A percentile compares a stretch with the other conserved stretches of the same genome.
Conservation (phyloP, 208 protist species). For the Acanthamoeba castellanii region DNA sequence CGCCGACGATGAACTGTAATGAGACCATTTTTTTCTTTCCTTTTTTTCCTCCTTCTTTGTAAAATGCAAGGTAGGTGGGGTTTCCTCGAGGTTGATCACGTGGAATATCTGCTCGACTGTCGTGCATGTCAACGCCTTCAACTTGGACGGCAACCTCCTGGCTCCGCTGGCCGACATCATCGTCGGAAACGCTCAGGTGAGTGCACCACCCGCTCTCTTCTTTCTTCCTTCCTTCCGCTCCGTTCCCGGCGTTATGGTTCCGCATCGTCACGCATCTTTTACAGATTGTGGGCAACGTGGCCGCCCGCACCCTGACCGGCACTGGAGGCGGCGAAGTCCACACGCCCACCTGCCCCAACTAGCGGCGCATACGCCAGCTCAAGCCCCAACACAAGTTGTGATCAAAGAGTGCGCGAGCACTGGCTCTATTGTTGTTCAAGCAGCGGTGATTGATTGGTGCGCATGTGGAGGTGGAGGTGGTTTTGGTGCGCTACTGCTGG, state of each 20-base stretch:
- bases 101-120: slow-evolving; percentile 14
- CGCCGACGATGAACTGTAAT: not conserved
- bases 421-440: too few relatives aligned
- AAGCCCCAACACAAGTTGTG: too few relatives aligned
- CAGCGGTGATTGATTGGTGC: too few relatives aligned
- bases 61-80: too few relatives aligned
- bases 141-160: slow-evolving; percentile 5
- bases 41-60: too few relatives aligned
- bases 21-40: too few relatives aligned
- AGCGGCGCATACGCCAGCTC: too few relatives aligned
- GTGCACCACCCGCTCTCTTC: not conserved
- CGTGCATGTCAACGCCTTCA: not conserved
- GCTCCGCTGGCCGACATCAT: not conserved
- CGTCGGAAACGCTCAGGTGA: not conserved
- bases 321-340: slow-evolving; percentile 18
- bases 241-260: not conserved
- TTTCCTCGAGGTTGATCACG: not conserved
- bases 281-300: slow-evolving; percentile 25
- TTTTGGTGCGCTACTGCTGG: too few relatives aligned
- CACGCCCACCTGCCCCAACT: not conserved
- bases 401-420: too few relatives aligned
- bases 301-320: not conserved
- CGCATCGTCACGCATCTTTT: too few relatives aligned
- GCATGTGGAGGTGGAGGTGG: too few relatives aligned
- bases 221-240: not conserved